These are phyloP conservation scores for Cruciata laevipes DNA, from an alignment of 257 asterid species.

Conservation along the genomic window DNA sequence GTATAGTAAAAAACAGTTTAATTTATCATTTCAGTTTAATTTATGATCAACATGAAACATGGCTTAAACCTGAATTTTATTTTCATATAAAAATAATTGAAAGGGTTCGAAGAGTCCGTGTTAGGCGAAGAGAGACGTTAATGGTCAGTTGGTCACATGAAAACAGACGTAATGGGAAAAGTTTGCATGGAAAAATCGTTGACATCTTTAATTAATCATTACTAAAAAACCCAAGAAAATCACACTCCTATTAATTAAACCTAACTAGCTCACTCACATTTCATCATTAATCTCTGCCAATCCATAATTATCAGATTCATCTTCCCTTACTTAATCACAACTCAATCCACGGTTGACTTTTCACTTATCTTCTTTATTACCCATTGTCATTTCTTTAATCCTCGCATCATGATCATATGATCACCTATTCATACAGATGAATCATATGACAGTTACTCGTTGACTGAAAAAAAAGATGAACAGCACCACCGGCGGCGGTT, in stretches of 20 bases:
- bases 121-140: conserved; percentile 29
- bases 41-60: too few species aligned
- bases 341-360: conserved; percentile 36
- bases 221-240: background rate
- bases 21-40: too few species aligned
- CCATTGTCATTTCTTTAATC: background rate
- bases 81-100: too few species aligned
- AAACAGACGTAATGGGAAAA: conserved; percentile 33
- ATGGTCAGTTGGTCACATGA: conserved; percentile 48
- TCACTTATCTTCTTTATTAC: conserved; percentile 8
- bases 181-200: conserved; percentile 36
- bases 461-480: conserved; percentile 25
- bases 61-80: too few species aligned
- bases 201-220: conserved; percentile 23
- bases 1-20: too few species aligned
- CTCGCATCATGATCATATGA: background rate
- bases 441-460: background rate
- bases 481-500: conserved; percentile 30
- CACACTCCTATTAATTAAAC: background rate
- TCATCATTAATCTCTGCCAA: background rate
- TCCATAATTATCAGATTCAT: conserved; percentile 21
- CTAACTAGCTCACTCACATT: background rate
- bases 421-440: background rate
- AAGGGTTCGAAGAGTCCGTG: conserved; percentile 17
- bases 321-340: conserved; percentile 24